These are phyloP conservation scores for Coemansia sp. DNA, from an alignment of 192 early-diverging fungal species.

Conservation along the genomic window DNA sequence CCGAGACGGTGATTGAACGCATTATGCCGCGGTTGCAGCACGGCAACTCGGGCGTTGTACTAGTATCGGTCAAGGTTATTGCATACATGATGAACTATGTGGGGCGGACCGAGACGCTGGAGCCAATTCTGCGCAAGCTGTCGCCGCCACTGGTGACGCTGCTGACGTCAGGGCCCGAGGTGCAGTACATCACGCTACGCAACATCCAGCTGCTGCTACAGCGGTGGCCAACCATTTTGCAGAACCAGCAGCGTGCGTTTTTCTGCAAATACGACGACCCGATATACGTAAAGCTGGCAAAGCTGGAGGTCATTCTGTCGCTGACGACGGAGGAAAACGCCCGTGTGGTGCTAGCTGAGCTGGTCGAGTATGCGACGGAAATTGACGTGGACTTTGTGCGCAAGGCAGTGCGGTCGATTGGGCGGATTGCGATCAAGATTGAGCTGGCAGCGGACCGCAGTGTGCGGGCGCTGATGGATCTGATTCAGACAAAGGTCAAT, in stretches of 20 bases:
- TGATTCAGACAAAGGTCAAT: slow-evolving; percentile 96
- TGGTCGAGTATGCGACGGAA: slow-evolving; percentile 93
- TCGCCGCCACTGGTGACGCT: slow-evolving; percentile 93
- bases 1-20: slow-evolving; percentile 87
- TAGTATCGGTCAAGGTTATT: slow-evolving; percentile 84
- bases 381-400: slow-evolving; percentile 98
- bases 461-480: slow-evolving; percentile 80
- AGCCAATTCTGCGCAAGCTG: slow-evolving; percentile 75
- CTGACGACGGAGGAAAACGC: slow-evolving; percentile 82
- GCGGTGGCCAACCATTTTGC: slow-evolving; percentile 81
- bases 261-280: slow-evolving; percentile 99
- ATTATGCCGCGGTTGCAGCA: slow-evolving; percentile 89
- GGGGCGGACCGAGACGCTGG: slow-evolving; percentile 71
- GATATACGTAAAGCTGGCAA: slow-evolving; percentile 96
- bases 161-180: slow-evolving; percentile 83
- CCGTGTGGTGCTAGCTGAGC: slow-evolving; percentile 84
- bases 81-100: slow-evolving; percentile 95
- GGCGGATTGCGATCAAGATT: slow-evolving; percentile 96
- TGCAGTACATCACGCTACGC: slow-evolving; percentile 95
- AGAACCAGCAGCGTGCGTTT: slow-evolving; percentile 95
- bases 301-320: slow-evolving; percentile 93
- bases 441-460: slow-evolving; percentile 82
- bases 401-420: slow-evolving; percentile 94
- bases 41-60: slow-evolving; percentile 89
- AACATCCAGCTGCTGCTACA: slow-evolving; percentile 96